Evolutionary conservation across 331 rosid genomes (phyloP).

Genomic region (Malus hybrid): DNA sequence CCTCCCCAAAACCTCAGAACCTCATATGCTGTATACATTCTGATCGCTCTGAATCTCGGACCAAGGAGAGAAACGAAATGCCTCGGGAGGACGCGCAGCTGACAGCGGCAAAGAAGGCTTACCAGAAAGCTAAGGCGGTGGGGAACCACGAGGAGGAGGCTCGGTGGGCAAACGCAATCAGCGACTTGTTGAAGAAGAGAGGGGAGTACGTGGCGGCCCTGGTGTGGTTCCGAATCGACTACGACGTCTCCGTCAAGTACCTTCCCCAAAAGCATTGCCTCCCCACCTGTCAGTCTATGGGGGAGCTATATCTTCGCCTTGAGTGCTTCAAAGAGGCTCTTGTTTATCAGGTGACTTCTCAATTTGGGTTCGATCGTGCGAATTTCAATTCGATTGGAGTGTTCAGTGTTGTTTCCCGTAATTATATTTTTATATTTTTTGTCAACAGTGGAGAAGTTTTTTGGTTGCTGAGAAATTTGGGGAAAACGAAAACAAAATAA

Average conservation of each 20-base stretch:
- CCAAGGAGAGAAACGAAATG: constrained; percentile 18
- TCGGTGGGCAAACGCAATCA: constrained; percentile 83
- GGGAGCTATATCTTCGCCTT: constrained; percentile 80
- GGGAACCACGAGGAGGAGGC: constrained; percentile 88
- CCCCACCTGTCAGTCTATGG: constrained; percentile 84
- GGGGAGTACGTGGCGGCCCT: constrained; percentile 78
- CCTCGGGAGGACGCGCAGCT: constrained; percentile 31
- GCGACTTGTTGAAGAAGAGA: constrained; percentile 50
- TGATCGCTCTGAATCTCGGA: not conserved
- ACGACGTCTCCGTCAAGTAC: constrained; percentile 45
- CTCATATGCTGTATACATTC: not conserved
- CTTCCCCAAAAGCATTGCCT: constrained; percentile 57
- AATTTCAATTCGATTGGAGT: not conserved
- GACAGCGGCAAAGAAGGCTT: constrained; percentile 50
- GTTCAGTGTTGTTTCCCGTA: not conserved
- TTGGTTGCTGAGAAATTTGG: not conserved
- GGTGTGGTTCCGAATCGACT: constrained; percentile 72
- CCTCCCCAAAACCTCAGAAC: not conserved
- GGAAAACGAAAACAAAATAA: not conserved
- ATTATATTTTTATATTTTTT: not conserved
- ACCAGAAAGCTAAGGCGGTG: constrained; percentile 46
- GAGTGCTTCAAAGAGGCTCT: constrained; percentile 57
- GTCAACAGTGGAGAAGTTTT: not conserved
- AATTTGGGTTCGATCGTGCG: not conserved
- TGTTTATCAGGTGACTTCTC: constrained; percentile 48